These are phyloP conservation scores for Catharanthus roseus DNA, from an alignment of 257 asterid species.

Conservation along the genomic window DNA sequence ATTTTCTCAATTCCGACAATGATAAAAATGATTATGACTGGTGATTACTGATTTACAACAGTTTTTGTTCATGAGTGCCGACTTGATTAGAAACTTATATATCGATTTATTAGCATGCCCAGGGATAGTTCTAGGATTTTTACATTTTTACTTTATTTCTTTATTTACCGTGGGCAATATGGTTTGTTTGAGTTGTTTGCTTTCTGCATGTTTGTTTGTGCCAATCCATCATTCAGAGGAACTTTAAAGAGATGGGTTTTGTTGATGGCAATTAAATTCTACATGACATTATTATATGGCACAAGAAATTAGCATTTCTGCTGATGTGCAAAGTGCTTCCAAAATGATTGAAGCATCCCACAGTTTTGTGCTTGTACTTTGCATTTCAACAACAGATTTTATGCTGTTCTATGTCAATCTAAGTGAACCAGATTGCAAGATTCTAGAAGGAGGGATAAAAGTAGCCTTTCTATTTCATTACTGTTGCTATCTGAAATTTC, in stretches of 20 bases:
- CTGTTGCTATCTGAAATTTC: not conserved
- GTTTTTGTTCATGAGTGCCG: constrained; percentile 17
- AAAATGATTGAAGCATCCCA: not conserved
- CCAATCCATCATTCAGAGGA: not conserved
- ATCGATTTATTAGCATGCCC: constrained; percentile 11
- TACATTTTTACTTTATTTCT: not conserved
- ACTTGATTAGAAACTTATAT: constrained; percentile 6
- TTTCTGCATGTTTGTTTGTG: not conserved
- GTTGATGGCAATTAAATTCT: not conserved
- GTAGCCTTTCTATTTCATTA: not conserved
- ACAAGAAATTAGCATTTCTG: no score
- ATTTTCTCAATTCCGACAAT: constrained; percentile 87
- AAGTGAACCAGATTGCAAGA: no score
- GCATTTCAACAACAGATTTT: no score
- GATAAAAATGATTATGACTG: constrained; percentile 98
- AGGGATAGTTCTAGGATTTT: not conserved
- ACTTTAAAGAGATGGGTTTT: not conserved
- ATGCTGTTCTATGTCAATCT: no score
- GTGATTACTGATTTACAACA: constrained; percentile 34
- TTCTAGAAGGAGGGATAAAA: no score
- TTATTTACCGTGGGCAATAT: not conserved
- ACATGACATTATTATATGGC: not conserved
- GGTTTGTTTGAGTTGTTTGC: not conserved
- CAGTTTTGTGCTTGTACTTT: not conserved
- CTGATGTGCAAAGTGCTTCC: not conserved